Conservation (phyloP, 164 flowering plant genomes). For the Vitis amurensis region DNA sequence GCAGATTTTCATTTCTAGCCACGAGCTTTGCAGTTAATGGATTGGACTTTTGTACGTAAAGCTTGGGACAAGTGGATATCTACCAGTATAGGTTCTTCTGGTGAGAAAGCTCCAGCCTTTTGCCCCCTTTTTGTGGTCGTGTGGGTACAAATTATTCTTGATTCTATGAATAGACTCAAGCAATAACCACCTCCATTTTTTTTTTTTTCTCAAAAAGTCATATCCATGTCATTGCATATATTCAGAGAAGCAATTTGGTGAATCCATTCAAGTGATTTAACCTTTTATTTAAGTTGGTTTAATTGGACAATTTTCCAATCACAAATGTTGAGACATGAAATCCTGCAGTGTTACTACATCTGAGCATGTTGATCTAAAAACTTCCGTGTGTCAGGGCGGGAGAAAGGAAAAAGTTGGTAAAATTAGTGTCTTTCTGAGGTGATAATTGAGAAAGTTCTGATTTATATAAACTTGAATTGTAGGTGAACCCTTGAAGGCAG, state of each 20-base stretch:
- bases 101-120: constrained; percentile 27
- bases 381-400: no score
- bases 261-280: no score
- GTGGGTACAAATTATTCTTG: not conserved
- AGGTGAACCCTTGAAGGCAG: constrained; percentile 84
- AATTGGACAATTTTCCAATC: no score
- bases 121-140: not conserved
- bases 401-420: no score
- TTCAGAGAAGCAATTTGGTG: not conserved
- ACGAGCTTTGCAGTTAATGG: constrained; percentile 35
- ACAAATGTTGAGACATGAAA: no score
- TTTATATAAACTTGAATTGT: constrained; percentile 3
- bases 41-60: constrained; percentile 57
- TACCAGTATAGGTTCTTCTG: constrained; percentile 58
- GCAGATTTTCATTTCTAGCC: no score
- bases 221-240: not conserved
- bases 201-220: not conserved
- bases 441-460: not conserved
- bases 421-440: no score
- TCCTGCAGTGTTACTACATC: not conserved
- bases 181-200: not conserved
- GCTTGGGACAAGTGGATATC: constrained; percentile 89
- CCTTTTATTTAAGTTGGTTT: no score
- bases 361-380: no score
- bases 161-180: no score